Evolutionary conservation across 805 yeast species (phyloP), one percentile per base, ranked within the genome.

Genomic region (Lipomyces mesembrius): DNA sequence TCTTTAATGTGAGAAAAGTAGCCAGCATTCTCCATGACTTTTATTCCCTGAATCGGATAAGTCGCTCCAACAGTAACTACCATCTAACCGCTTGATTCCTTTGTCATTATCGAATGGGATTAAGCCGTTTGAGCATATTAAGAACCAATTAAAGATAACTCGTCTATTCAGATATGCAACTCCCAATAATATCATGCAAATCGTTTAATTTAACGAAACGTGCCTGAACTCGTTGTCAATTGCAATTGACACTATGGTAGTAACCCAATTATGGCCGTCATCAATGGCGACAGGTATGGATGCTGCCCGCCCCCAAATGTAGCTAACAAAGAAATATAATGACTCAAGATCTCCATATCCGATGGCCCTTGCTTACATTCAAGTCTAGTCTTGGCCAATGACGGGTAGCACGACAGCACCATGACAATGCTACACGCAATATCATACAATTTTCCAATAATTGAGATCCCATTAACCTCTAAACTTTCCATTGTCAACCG

Each of bases 391-490:
- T n/a, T 17, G 11, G 11, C 8, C 49, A 43, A 43, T n/a, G 11
- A n/a, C 49, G 22, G 49, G 7, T 43, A 43, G 3, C 49, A 6
- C 29, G n/a, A 17, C 29, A 46, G 9, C 59, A 59, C 6, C 52
- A 17, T 25, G 22, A 25, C 51, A 11, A 25, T 52, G 25, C 17
- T 37, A 12, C 12, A 25, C 25, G 63, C 65, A 20, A 64, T 62
- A 37, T 64, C 66, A 35, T 63, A 64, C n/a, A 64, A 32, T 37
- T 64, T 64, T 29, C 64, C 68, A 1, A 43, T 59, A 27, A 64
- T 29, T 2, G 62, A 66, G 22, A 64, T 57, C 5, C 68, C 68
- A 20, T 64, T 66, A 5, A 58, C 60, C 34, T 64, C 68, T 25
- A 64, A 25, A 27, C 20, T 20, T 14, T 57, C 58, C 43, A 63